Percentiles rank a stretch among this genome's conserved stretches.
phyloP scores from a whole-genome alignment of 192 early-diverging fungal genomes.

The Chytriomyces confervae region DNA sequence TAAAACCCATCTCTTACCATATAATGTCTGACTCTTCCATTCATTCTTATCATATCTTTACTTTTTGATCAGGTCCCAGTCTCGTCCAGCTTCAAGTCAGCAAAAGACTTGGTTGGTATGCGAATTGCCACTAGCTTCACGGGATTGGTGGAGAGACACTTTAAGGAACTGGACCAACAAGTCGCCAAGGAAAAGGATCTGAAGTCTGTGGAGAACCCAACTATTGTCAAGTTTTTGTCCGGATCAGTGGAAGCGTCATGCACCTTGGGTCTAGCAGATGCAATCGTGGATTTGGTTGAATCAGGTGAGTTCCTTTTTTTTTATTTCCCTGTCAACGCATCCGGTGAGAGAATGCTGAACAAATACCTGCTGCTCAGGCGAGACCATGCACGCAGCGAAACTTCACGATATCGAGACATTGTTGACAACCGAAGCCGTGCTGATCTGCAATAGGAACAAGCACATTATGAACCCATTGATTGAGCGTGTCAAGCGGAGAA shows the following conservation, averaged over 20 bases:
- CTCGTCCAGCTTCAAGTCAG: constrained; percentile 46
- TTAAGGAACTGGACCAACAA: constrained; percentile 76
- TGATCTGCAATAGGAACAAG: constrained; percentile 79
- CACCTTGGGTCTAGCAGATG: constrained; percentile 94
- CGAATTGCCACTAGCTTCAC: constrained; percentile 94
- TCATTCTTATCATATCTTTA: too few relatives aligned
- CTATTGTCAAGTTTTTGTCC: constrained; percentile 83
- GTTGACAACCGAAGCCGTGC: constrained; percentile 82
- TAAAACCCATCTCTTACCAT: not conserved
- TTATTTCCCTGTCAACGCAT: constrained; percentile 17
- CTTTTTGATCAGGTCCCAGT: constrained; percentile 63
- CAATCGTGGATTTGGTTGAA: constrained; percentile 74
- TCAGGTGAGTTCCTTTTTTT: constrained; percentile 13
- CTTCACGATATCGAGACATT: constrained; percentile 87
- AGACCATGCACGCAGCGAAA: constrained; percentile 99
- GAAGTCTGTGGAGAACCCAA: constrained; percentile 48
- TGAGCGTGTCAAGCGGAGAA: constrained; percentile 78
- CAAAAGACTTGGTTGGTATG: constrained; percentile 84
- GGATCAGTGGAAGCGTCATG: constrained; percentile 97
- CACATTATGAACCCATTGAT: constrained; percentile 79
- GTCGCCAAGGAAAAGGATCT: constrained; percentile 29
- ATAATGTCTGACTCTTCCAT: too few relatives aligned
- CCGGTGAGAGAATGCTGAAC: not conserved
- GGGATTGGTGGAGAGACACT: constrained; percentile 69
- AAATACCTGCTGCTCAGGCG: constrained; percentile 65